Conservation (phyloP, 2,329 filamentous ascomycete genomes). For the Hortaea sp. region DNA sequence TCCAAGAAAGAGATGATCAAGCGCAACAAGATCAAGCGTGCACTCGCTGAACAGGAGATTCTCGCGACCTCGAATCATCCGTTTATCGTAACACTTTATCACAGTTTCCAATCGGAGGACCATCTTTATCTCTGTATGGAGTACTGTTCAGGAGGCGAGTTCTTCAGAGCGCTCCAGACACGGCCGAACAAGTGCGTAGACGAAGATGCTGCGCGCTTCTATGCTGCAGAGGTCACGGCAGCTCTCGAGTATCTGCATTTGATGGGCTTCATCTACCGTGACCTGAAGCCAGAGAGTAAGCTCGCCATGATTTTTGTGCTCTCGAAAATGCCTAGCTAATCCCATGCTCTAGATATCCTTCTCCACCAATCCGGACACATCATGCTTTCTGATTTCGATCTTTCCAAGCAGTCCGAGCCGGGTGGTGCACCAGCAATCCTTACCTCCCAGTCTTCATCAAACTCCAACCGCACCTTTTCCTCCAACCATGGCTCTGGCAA, state of each 20-base stretch:
- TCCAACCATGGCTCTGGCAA: slow-evolving; percentile 29
- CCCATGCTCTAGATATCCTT: slow-evolving; percentile 63
- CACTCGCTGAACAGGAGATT: slow-evolving; percentile 94
- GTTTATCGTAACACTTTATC: slow-evolving; percentile 96
- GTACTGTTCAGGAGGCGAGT: slow-evolving; percentile 97
- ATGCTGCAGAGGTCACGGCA: slow-evolving; percentile 93
- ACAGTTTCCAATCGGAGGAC: slow-evolving; percentile 98
- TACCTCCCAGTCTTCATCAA: slow-evolving; percentile 34
- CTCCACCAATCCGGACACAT: slow-evolving; percentile 99
- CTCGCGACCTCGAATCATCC: slow-evolving; percentile 97
- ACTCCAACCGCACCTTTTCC: slow-evolving; percentile 59
- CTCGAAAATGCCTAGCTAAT: not conserved
- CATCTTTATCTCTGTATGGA: slow-evolving; percentile 99
- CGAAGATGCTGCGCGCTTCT: slow-evolving; percentile 93
- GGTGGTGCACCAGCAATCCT: slow-evolving; percentile 98
- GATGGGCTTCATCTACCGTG: slow-evolving; percentile 98
- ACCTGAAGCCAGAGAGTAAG: slow-evolving; percentile 93
- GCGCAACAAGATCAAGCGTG: slow-evolving; percentile 98
- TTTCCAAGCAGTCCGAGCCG: slow-evolving; percentile 93
- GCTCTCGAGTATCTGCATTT: slow-evolving; percentile 93
- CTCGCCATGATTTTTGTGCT: slow-evolving; percentile 13
- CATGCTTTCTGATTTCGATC: slow-evolving; percentile 97
- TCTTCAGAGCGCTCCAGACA: slow-evolving; percentile 93
- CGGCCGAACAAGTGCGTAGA: slow-evolving; percentile 94
- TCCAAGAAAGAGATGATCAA: slow-evolving; percentile 99